Conservation (phyloP, 495 filamentous ascomycete genomes). For the Chaetomium tenue region DNA sequence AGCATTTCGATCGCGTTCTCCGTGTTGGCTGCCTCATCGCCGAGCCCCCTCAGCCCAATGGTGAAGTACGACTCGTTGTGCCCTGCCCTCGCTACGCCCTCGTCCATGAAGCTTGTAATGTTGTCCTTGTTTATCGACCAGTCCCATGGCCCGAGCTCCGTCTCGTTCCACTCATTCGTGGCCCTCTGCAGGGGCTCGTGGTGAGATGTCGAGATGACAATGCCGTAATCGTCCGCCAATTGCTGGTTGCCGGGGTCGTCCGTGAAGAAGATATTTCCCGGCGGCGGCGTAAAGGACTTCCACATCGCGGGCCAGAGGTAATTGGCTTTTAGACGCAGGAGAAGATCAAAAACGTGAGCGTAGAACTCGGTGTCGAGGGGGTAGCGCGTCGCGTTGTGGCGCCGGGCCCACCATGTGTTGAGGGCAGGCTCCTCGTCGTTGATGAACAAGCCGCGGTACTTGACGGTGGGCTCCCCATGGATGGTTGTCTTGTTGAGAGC, state of each 20-base stretch:
- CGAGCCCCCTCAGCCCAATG: conserved; percentile 60
- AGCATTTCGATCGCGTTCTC: conserved; percentile 44
- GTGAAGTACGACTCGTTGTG: conserved; percentile 56
- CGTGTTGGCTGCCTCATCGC: conserved; percentile 53
- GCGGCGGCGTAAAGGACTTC: conserved; percentile 42
- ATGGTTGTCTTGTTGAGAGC: conserved; percentile 47
- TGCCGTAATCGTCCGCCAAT: conserved; percentile 60
- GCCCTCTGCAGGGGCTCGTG: conserved; percentile 63
- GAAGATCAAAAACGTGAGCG: conserved; percentile 59
- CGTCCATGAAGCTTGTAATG: conserved; percentile 51
- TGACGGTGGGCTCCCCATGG: conserved; percentile 57
- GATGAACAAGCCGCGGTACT: conserved; percentile 66
- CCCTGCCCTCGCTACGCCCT: conserved; percentile 54
- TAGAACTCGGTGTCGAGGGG: conserved; percentile 60
- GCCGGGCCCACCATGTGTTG: conserved; percentile 30
- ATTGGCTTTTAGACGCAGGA: conserved; percentile 60
- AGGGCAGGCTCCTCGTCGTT: conserved; percentile 65
- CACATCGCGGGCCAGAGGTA: conserved; percentile 67
- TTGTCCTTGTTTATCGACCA: conserved; percentile 58
- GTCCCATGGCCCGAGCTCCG: conserved; percentile 51
- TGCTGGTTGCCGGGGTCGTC: conserved; percentile 59
- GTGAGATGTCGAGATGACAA: conserved; percentile 62
- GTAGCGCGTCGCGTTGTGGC: conserved; percentile 25
- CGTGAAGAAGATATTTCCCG: conserved; percentile 53
- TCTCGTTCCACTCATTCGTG: conserved; percentile 58